Percentiles rank a stretch among this genome's conserved stretches.
Evolutionary conservation across 2,329 filamentous ascomycete genomes (phyloP).

Genomic region (Neoascochyta sp.): DNA sequence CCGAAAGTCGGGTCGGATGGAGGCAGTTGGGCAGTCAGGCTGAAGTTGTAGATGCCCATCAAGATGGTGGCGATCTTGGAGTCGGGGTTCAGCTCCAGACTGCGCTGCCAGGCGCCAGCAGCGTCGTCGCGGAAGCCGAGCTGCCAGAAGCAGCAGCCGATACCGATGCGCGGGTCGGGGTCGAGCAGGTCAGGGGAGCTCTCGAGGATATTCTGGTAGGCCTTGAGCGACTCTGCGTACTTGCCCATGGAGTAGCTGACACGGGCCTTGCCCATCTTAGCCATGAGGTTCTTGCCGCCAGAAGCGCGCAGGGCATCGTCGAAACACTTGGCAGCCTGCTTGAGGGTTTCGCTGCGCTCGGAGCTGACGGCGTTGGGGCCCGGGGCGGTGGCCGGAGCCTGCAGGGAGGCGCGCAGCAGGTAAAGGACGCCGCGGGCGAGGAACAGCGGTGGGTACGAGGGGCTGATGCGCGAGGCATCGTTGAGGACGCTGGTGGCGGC

Average conservation of each 20-base stretch:
- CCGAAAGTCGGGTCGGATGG: conserved; percentile 83
- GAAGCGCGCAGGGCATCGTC: conserved; percentile 88
- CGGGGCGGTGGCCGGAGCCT: conserved; percentile 66
- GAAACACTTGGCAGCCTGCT: conserved; percentile 85
- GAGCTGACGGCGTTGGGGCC: conserved; percentile 61
- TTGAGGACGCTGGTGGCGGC: conserved; percentile 88
- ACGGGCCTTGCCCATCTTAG: conserved; percentile 82
- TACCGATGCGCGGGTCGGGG: conserved; percentile 91
- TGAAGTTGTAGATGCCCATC: conserved; percentile 83
- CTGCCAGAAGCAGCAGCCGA: conserved; percentile 97
- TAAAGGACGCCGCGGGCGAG: conserved; percentile 86
- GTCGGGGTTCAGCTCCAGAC: conserved; percentile 73
- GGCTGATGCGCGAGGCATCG: conserved; percentile 91
- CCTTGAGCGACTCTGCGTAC: conserved; percentile 75
- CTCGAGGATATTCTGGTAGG: conserved; percentile 81
- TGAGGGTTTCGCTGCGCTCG: conserved; percentile 73
- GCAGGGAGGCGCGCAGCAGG: conserved; percentile 80
- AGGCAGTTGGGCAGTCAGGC: conserved; percentile 76
- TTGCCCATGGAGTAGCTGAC: conserved; percentile 82
- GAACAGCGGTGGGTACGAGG: conserved; percentile 85
- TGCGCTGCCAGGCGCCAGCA: conserved; percentile 82
- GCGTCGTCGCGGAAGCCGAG: conserved; percentile 92
- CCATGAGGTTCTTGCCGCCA: conserved; percentile 83
- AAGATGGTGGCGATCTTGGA: conserved; percentile 90
- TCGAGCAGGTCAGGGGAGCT: conserved; percentile 86